Conservation (phyloP, 2,329 filamentous ascomycete genomes). For the Fonsecaea monophora region DNA sequence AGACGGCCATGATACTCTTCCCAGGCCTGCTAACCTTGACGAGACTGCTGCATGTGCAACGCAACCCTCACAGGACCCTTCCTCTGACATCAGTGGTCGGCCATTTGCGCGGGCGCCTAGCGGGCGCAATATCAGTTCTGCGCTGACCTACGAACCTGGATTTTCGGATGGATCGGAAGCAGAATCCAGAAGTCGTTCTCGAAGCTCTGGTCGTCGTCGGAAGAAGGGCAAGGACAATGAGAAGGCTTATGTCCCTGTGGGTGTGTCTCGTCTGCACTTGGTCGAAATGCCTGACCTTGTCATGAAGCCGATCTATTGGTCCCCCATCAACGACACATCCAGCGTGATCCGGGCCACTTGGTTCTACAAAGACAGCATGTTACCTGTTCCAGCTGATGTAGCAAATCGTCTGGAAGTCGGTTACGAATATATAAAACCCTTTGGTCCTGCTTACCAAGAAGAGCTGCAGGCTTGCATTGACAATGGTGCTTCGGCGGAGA, state of each 20-base stretch:
- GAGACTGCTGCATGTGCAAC: slow-evolving; percentile 2
- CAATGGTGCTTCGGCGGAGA: slow-evolving; percentile 85
- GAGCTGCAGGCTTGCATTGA: slow-evolving; percentile 89
- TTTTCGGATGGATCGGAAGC: slow-evolving; percentile 25
- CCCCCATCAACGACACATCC: slow-evolving; percentile 85
- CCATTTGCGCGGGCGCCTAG: slow-evolving; percentile 56
- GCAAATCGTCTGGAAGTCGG: slow-evolving; percentile 94
- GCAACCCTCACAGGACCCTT: slow-evolving; percentile 10
- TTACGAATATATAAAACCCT: slow-evolving; percentile 83
- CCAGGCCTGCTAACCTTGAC: slow-evolving; percentile 20
- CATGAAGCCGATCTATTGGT: slow-evolving; percentile 99
- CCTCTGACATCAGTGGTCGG: slow-evolving; percentile 54
- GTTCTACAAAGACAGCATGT: slow-evolving; percentile 97
- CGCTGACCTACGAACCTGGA: slow-evolving; percentile 19
- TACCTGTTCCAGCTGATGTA: slow-evolving; percentile 81
- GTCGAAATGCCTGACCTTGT: slow-evolving; percentile 81
- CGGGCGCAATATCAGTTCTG: slow-evolving; percentile 33
- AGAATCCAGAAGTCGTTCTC: slow-evolving; percentile 32
- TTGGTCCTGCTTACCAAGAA: slow-evolving; percentile 91
- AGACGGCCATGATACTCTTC: slow-evolving; percentile 42
- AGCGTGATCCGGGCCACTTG: slow-evolving; percentile 85
- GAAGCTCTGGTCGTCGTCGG: slow-evolving; percentile 19
- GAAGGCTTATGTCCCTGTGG: slow-evolving; percentile 74
- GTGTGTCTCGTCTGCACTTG: slow-evolving; percentile 85
- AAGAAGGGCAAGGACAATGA: slow-evolving; percentile 37